Evolutionary conservation across 352 stramenopile genomes (phyloP).

Genomic region (Thalassiosira mediterranea): DNA sequence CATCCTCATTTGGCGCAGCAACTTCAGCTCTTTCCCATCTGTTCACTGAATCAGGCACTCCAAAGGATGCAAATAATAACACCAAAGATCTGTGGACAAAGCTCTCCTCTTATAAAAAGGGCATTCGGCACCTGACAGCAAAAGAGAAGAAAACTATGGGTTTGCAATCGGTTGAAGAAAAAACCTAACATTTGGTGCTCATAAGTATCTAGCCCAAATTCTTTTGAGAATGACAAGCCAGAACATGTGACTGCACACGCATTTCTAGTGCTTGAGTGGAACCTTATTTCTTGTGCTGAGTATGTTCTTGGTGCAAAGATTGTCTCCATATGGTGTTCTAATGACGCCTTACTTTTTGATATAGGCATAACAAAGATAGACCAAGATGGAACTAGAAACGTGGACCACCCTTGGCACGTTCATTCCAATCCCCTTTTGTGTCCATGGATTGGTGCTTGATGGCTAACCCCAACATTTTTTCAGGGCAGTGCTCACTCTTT

Average conservation of each 20-base stretch:
- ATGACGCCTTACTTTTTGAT: conserved; percentile 38
- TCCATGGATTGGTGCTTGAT: conserved; percentile 19
- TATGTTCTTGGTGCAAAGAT: conserved; percentile 20
- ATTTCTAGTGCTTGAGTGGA: conserved; percentile 33
- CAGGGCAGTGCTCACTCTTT: conserved; percentile 14
- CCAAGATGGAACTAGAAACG: conserved; percentile 21
- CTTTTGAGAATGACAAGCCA: conserved; percentile 25
- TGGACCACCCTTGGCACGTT: conserved; percentile 41
- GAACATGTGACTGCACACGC: conserved; percentile 22
- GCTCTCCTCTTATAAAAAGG: conserved; percentile 20
- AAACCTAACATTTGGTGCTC: no score
- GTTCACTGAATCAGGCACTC: conserved; percentile 11
- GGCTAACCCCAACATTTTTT: conserved; percentile 10
- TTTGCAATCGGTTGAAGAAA: conserved; percentile 2
- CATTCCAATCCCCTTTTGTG: conserved; percentile 22
- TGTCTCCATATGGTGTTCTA: conserved; percentile 1
- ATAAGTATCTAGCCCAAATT: conserved; percentile 12
- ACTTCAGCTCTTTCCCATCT: conserved; percentile 18
- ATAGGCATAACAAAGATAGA: conserved; percentile 30
- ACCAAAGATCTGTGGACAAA: conserved; percentile 22
- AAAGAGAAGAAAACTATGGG: conserved; percentile 19
- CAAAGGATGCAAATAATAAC: conserved; percentile 2
- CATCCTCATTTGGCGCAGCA: conserved; percentile 5
- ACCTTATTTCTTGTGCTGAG: conserved; percentile 30
- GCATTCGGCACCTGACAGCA: background rate